Evolutionary conservation across 352 stramenopile genomes (phyloP).

Genomic region (Phytopythium montanum): DNA sequence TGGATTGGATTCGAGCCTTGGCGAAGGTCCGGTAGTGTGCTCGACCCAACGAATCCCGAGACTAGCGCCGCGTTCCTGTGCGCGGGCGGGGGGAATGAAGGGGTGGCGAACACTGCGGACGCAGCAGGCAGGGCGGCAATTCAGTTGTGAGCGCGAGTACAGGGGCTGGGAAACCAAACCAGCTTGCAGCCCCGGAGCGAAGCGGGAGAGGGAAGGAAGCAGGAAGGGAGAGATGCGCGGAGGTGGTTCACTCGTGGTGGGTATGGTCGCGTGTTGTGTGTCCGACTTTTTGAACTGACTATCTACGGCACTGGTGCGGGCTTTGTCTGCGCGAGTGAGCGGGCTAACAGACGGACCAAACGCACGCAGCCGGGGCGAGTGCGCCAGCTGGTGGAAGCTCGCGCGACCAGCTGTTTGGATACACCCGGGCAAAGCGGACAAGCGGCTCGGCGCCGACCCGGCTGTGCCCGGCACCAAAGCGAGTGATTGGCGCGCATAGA

Average conservation of each 20-base stretch:
- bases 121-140: slow-evolving; percentile 2
- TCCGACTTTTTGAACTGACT: slow-evolving; percentile 10
- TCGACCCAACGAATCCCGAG: not conserved
- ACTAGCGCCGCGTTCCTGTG: slow-evolving; percentile 6
- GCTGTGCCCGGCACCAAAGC: not conserved
- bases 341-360: not conserved
- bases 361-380: not conserved
- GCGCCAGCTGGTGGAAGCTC: slow-evolving; percentile 7
- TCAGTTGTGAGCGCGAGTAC: slow-evolving; percentile 6
- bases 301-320: not conserved
- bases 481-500: not conserved
- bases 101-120: not conserved
- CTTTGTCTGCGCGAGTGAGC: not conserved
- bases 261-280: slow-evolving; percentile 1
- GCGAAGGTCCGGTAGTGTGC: not conserved
- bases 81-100: not conserved
- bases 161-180: not conserved
- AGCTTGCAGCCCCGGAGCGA: not conserved
- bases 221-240: not conserved
- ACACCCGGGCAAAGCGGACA: not conserved
- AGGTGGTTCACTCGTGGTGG: not conserved
- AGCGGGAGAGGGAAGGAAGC: slow-evolving; percentile 3
- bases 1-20: too few species aligned
- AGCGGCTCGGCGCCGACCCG: not conserved
- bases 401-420: slow-evolving; percentile 8